phyloP scores from a whole-genome alignment of 805 yeast species.

The Vanderwaltozyma polyspora region DNA sequence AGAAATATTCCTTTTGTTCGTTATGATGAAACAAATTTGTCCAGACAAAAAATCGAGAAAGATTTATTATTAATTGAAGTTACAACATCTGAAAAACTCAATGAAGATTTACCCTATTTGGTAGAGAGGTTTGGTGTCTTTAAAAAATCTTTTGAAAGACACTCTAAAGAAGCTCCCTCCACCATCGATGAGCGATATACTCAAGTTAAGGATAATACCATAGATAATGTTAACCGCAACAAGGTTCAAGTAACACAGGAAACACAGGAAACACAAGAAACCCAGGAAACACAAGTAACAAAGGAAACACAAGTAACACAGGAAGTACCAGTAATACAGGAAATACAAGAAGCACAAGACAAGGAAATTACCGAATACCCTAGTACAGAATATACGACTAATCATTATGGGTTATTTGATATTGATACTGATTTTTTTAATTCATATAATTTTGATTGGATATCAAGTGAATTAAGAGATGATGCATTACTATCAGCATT shows the following conservation, averaged over 20 bases:
- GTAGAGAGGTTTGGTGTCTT: background rate
- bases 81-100: background rate
- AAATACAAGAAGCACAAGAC: background rate
- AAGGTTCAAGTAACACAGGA: too few relatives aligned
- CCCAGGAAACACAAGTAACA: background rate
- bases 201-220: too few relatives aligned
- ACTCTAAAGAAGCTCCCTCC: background rate
- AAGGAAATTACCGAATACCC: too few relatives aligned
- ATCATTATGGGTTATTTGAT: too few relatives aligned
- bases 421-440: too few relatives aligned
- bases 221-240: too few relatives aligned
- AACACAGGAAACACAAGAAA: too few relatives aligned
- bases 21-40: background rate
- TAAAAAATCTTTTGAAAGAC: background rate
- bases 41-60: background rate
- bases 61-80: too few relatives aligned
- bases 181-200: too few relatives aligned
- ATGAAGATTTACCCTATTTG: background rate
- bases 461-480: conserved; percentile 4
- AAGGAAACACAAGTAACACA: background rate
- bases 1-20: background rate
- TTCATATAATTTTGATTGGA: background rate
- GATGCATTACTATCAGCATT: conserved; percentile 2
- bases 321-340: background rate
- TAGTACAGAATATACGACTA: too few relatives aligned